A percentile compares a stretch with the other conserved stretches of the same genome.
phyloP scores from a whole-genome alignment of 805 yeast species.

The Brettanomyces anomalus region DNA sequence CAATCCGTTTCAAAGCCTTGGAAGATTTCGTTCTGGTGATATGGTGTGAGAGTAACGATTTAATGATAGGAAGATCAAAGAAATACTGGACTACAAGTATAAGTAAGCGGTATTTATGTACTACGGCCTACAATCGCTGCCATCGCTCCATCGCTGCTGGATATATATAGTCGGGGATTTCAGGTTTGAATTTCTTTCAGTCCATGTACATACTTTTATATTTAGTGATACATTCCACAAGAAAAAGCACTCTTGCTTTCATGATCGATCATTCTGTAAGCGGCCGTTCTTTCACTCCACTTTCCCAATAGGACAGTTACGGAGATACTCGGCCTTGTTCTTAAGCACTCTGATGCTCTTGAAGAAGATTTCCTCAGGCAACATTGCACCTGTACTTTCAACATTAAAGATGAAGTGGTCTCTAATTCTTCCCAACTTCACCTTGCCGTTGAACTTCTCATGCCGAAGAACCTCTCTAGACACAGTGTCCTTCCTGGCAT shows the following conservation, averaged over 20 bases:
- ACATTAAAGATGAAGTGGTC: conserved; percentile 92
- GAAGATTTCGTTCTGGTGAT: neutral
- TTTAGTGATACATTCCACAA: neutral
- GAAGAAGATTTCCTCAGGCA: conserved; percentile 92
- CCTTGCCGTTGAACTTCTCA: conserved; percentile 81
- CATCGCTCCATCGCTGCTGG: no score
- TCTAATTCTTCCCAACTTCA: conserved; percentile 82
- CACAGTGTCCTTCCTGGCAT: conserved; percentile 92
- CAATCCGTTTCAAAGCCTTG: neutral
- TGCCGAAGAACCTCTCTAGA: conserved; percentile 95
- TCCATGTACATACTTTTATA: neutral
- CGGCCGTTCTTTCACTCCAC: conserved; percentile 19
- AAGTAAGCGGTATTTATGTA: no score
- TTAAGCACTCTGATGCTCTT: conserved; percentile 80
- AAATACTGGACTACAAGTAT: neutral
- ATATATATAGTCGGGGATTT: no score
- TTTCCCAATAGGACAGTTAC: conserved; percentile 64
- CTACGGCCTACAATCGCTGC: no score
- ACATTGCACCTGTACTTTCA: conserved; percentile 94
- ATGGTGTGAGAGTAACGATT: neutral
- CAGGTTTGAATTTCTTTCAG: neutral
- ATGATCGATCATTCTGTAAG: no score
- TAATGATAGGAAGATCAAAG: no score
- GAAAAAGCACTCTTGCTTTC: no score
- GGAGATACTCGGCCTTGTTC: conserved; percentile 74